Percentiles rank a stretch among this genome's conserved stretches.
phyloP scores from a whole-genome alignment of 768 basidiomycete genomes.

The Tricholoma terreum region DNA sequence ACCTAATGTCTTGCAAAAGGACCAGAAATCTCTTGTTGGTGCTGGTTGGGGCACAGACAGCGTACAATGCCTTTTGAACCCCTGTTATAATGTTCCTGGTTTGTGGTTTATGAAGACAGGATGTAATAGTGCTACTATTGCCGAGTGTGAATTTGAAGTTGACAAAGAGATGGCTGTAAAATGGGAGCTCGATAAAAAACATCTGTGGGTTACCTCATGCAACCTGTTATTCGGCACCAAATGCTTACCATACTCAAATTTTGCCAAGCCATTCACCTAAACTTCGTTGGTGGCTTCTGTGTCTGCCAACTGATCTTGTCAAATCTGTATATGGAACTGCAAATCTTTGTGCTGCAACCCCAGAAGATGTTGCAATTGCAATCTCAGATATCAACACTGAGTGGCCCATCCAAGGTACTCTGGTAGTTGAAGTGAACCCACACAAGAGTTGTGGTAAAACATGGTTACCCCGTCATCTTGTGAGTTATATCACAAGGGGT shows the following conservation, averaged over 20 bases:
- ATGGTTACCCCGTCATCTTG: constrained; percentile 45
- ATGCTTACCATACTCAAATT: not conserved
- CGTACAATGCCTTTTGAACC: constrained; percentile 5
- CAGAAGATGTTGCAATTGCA: constrained; percentile 22
- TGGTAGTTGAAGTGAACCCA: constrained; percentile 46
- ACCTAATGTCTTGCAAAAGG: not conserved
- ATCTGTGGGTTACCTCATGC: constrained; percentile 12
- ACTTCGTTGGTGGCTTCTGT: constrained; percentile 33
- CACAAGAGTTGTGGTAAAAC: constrained; percentile 28
- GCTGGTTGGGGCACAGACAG: too few species aligned
- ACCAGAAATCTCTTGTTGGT: not conserved
- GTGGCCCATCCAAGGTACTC: constrained; percentile 47
- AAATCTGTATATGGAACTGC: constrained; percentile 17
- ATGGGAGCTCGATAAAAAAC: constrained; percentile 26
- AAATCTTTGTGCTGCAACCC: constrained; percentile 12
- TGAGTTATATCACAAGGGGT: constrained; percentile 20
- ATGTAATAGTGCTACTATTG: constrained; percentile 26
- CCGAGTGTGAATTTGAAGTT: constrained; percentile 36
- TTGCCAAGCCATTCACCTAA: constrained; percentile 6
- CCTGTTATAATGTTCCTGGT: constrained; percentile 38
- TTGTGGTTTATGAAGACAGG: constrained; percentile 38
- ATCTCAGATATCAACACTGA: constrained; percentile 22
- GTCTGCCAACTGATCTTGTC: constrained; percentile 26
- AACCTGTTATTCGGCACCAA: not conserved
- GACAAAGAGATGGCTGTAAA: constrained; percentile 31